These are phyloP conservation scores for Bipolaris zeicola DNA, from an alignment of 2,329 filamentous ascomycete species.

Conservation along the genomic window DNA sequence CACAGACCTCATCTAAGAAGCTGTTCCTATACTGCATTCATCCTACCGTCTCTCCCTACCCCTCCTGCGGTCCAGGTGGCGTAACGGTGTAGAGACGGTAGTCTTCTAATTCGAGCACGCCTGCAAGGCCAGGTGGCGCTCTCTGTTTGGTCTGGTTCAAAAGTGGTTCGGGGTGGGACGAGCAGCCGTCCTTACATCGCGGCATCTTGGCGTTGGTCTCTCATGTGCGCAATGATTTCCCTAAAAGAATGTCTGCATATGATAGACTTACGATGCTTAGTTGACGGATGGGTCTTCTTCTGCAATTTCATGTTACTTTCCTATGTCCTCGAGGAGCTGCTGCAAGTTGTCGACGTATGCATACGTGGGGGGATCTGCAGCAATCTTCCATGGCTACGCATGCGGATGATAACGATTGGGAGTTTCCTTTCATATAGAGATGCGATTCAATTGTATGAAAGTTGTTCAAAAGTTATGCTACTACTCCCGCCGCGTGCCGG, in stretches of 20 bases:
- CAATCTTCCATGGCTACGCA: constrained; percentile 40
- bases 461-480: constrained; percentile 20
- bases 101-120: constrained; percentile 40
- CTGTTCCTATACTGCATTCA: constrained; percentile 28
- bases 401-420: constrained; percentile 48
- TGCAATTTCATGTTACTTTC: constrained; percentile 43
- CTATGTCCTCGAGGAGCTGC: constrained; percentile 39
- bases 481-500: neutral
- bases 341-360: constrained; percentile 46
- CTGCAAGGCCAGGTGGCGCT: constrained; percentile 41
- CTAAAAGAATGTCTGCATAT: constrained; percentile 44
- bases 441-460: constrained; percentile 45
- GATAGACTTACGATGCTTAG: constrained; percentile 45
- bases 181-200: constrained; percentile 41
- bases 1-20: constrained; percentile 49
- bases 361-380: constrained; percentile 36
- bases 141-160: constrained; percentile 40
- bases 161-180: constrained; percentile 44
- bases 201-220: constrained; percentile 52
- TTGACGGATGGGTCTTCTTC: constrained; percentile 37
- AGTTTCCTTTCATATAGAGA: constrained; percentile 48
- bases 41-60: constrained; percentile 32
- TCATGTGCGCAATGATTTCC: constrained; percentile 49
- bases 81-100: constrained; percentile 34
- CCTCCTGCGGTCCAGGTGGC: constrained; percentile 30